phyloP scores from a whole-genome alignment of 2,329 filamentous ascomycete genomes.

The Cryphonectria radicalis region DNA sequence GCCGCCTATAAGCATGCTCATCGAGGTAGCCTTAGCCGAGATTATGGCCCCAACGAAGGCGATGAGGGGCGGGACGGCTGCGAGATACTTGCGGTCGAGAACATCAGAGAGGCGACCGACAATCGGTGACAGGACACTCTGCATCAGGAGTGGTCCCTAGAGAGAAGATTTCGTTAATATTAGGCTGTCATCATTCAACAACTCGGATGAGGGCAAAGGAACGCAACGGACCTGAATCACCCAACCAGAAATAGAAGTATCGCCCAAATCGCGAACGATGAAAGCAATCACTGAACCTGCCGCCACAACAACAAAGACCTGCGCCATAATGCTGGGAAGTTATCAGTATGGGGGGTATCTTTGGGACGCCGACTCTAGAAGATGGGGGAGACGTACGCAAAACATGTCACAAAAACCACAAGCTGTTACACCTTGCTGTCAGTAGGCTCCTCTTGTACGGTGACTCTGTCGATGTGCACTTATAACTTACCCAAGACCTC shows the following conservation, averaged over 20 bases:
- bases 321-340: constrained; percentile 49
- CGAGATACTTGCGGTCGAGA: constrained; percentile 58
- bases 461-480: neutral
- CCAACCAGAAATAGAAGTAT: constrained; percentile 55
- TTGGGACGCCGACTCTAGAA: neutral
- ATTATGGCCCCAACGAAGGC: constrained; percentile 58
- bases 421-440: constrained; percentile 34
- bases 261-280: constrained; percentile 57
- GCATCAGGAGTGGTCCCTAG: constrained; percentile 60
- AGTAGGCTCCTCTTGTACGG: neutral
- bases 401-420: constrained; percentile 52
- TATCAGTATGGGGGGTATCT: neutral
- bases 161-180: neutral
- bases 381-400: constrained; percentile 43
- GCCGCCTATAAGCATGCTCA: constrained; percentile 61
- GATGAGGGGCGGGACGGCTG: constrained; percentile 55
- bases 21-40: constrained; percentile 58
- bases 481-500: constrained; percentile 53
- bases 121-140: constrained; percentile 59
- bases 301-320: constrained; percentile 60
- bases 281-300: constrained; percentile 61
- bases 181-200: too few species aligned
- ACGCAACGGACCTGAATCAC: constrained; percentile 51
- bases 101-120: constrained; percentile 62
- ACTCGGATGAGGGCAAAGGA: neutral